Conservation (phyloP, 345 rosid species). For the Rhizophora mangle region DNA sequence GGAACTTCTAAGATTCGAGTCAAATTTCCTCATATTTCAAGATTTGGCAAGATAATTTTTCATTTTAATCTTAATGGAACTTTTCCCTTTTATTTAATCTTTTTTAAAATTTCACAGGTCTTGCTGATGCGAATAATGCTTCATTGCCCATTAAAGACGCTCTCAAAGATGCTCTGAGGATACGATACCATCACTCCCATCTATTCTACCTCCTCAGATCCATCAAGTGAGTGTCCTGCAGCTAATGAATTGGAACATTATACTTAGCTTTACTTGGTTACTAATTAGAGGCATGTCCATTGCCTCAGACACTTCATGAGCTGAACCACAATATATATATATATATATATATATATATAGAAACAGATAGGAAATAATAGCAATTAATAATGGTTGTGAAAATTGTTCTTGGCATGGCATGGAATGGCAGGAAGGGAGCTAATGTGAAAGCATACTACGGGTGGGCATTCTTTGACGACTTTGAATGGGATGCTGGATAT, state of each 20-base stretch:
- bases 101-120: slow-evolving; percentile 19
- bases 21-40: no score
- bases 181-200: slow-evolving; percentile 31
- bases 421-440: slow-evolving; percentile 40
- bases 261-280: no score
- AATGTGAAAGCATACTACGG: slow-evolving; percentile 51
- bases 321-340: no score
- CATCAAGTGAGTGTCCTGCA: slow-evolving; percentile 29
- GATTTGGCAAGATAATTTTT: no score
- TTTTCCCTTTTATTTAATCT: no score
- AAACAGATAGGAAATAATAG: no score
- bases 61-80: no score
- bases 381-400: not conserved
- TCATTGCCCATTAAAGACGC: slow-evolving; percentile 33
- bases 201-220: slow-evolving; percentile 30
- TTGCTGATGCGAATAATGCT: slow-evolving; percentile 32
- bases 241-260: not conserved
- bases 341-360: no score
- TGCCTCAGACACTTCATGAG: no score
- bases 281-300: no score
- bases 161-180: slow-evolving; percentile 37
- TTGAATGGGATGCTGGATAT: slow-evolving; percentile 59
- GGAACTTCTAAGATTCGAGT: no score
- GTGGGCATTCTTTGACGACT: slow-evolving; percentile 64
- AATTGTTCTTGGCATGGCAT: not conserved